Evolutionary conservation across 139 green algal genomes (phyloP).

Genomic region (Asterochloris sp.): DNA sequence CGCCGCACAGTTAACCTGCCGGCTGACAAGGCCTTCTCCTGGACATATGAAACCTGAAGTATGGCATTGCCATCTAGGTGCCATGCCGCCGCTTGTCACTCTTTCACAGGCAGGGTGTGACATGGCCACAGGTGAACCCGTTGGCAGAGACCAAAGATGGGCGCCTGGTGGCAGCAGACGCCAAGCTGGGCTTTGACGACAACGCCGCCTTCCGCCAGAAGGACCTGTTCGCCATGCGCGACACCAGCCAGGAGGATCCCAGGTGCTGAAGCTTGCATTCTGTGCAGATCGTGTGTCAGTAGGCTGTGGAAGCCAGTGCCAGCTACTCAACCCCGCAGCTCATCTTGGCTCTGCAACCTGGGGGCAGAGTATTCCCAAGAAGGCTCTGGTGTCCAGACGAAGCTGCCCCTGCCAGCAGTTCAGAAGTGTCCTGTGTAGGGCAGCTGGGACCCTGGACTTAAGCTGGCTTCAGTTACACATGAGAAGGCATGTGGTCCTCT

Average conservation of each 20-base stretch:
- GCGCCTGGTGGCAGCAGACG: slow-evolving; percentile 89
- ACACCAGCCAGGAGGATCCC: slow-evolving; percentile 86
- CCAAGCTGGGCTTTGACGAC: slow-evolving; percentile 99
- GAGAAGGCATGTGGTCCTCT: too few species aligned
- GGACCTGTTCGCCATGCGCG: slow-evolving; percentile 85
- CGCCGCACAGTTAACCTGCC: too few species aligned
- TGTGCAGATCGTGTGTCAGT: neutral
- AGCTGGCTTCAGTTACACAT: too few species aligned
- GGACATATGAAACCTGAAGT: neutral
- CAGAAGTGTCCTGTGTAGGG: too few species aligned
- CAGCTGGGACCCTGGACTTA: too few species aligned
- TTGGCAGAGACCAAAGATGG: slow-evolving; percentile 83
- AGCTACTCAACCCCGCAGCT: too few species aligned
- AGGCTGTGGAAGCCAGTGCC: neutral
- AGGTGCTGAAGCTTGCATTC: slow-evolving; percentile 30
- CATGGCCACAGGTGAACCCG: slow-evolving; percentile 82
- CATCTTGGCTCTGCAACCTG: too few species aligned
- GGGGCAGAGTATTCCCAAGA: too few species aligned
- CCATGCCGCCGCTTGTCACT: neutral
- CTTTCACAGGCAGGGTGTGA: neutral
- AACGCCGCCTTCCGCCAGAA: slow-evolving; percentile 95
- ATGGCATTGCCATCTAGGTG: neutral
- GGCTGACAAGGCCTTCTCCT: neutral
- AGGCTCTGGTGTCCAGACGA: too few species aligned
- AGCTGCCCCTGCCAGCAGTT: too few species aligned